These are phyloP conservation scores for Diaporthe destruens DNA, from an alignment of 2,329 filamentous ascomycete species.

Conservation along the genomic window DNA sequence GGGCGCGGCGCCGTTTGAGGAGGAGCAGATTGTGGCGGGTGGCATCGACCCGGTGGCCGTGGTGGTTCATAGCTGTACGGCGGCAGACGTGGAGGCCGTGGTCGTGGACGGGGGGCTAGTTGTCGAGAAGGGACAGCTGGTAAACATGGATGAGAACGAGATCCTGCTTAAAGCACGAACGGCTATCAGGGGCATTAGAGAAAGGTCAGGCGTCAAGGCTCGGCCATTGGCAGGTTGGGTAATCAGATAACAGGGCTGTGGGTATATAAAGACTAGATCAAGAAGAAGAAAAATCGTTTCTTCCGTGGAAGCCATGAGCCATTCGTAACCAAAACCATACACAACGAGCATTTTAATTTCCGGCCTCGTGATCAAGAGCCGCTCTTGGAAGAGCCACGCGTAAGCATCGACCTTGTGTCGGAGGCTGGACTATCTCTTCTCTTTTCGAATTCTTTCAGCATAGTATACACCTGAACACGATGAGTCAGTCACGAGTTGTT, in stretches of 20 bases:
- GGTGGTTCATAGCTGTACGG: slow-evolving; percentile 47
- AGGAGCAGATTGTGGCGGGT: slow-evolving; percentile 46
- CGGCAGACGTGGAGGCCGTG: slow-evolving; percentile 45
- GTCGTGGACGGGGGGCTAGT: slow-evolving; percentile 47
- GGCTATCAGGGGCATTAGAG: slow-evolving; percentile 20
- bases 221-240: slow-evolving; percentile 27
- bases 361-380: background rate
- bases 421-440: slow-evolving; percentile 15
- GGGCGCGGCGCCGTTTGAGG: slow-evolving; percentile 29
- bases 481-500: background rate
- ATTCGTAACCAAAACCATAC: slow-evolving; percentile 23
- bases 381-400: slow-evolving; percentile 12
- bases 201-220: slow-evolving; percentile 29
- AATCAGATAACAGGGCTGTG: slow-evolving; percentile 23
- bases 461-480: slow-evolving; percentile 13
- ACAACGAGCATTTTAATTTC: slow-evolving; percentile 5
- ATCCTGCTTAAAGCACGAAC: background rate
- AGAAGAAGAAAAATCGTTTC: slow-evolving; percentile 31
- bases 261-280: slow-evolving; percentile 30
- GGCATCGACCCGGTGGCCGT: slow-evolving; percentile 55
- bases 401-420: slow-evolving; percentile 12
- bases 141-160: slow-evolving; percentile 45
- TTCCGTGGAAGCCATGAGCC: slow-evolving; percentile 34
- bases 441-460: slow-evolving; percentile 32
- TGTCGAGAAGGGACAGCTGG: slow-evolving; percentile 45